A percentile compares a stretch with the other conserved stretches of the same genome.
These are phyloP conservation scores for Deinandra increscens DNA, from an alignment of 129 eudicot species.

Conservation along the genomic window DNA sequence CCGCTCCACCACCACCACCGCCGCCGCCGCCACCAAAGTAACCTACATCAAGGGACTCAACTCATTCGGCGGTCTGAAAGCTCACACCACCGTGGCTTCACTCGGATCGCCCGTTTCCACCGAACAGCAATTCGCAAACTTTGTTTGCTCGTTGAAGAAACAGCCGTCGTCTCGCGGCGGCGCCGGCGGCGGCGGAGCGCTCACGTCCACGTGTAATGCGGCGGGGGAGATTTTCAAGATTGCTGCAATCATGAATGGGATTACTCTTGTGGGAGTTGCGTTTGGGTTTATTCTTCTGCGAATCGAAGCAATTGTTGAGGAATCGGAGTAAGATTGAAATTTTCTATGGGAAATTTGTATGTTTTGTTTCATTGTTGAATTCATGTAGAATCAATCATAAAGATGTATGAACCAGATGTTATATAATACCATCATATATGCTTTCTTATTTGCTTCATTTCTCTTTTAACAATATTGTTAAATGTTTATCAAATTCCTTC, in stretches of 20 bases:
- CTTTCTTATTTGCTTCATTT: too few species aligned
- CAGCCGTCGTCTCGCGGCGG: conserved; percentile 30
- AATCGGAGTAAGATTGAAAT: conserved; percentile 57
- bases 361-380: conserved; percentile 29
- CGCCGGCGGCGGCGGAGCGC: conserved; percentile 62
- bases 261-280: conserved; percentile 87
- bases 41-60: conserved; percentile 67
- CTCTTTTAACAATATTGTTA: too few species aligned
- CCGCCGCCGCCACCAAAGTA: conserved; percentile 48
- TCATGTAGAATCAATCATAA: conserved; percentile 44
- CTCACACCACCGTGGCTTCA: conserved; percentile 56
- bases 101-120: conserved; percentile 61
- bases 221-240: conserved; percentile 82
- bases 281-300: conserved; percentile 91
- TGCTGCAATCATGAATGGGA: conserved; percentile 75
- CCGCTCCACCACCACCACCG: conserved; percentile 24
- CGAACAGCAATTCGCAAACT: conserved; percentile 68
- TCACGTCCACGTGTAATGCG: conserved; percentile 62
- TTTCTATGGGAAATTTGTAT: conserved; percentile 25
- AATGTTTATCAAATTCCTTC: too few species aligned
- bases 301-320: conserved; percentile 78
- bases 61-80: conserved; percentile 80
- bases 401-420: conserved; percentile 35
- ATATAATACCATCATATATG: conserved; percentile 37
- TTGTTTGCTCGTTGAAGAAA: conserved; percentile 50